Percentiles rank a stretch among this genome's conserved stretches.
Evolutionary conservation across 106 monocot genomes (phyloP).

Genomic region (Dendrobium chrysotoxum): DNA sequence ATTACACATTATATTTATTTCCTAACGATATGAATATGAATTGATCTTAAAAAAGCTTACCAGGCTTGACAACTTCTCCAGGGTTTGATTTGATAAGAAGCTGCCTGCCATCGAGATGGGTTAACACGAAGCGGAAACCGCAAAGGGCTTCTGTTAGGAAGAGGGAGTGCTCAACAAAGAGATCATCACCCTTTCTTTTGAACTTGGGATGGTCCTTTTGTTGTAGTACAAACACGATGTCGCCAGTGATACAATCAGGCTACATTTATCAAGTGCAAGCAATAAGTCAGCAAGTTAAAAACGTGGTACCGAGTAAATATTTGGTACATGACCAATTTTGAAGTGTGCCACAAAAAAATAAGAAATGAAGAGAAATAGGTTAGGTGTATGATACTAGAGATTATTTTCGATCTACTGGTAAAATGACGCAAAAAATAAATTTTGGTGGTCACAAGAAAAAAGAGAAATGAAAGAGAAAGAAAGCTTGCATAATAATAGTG

Average conservation of each 20-base stretch:
- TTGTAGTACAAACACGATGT: constrained; percentile 86
- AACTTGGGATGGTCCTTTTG: constrained; percentile 90
- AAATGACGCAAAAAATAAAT: too few species aligned
- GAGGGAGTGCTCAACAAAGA: constrained; percentile 72
- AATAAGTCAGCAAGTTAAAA: too few species aligned
- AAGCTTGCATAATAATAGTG: too few species aligned
- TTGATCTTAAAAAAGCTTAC: constrained; percentile 9
- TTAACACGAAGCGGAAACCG: constrained; percentile 89
- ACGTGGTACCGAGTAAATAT: too few species aligned
- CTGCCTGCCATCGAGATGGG: constrained; percentile 82
- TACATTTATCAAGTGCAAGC: constrained; percentile 12
- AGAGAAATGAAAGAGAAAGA: too few species aligned
- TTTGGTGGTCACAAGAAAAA: too few species aligned
- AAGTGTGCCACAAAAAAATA: too few species aligned
- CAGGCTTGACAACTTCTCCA: constrained; percentile 90
- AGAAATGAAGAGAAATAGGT: too few species aligned
- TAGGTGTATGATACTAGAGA: too few species aligned
- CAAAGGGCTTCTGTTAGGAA: constrained; percentile 83
- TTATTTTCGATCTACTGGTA: too few species aligned
- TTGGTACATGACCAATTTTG: too few species aligned
- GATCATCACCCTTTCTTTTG: constrained; percentile 89
- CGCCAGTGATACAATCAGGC: constrained; percentile 79
- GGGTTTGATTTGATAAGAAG: constrained; percentile 83
- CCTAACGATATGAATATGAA: background rate
- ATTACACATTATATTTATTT: too few species aligned